Evolutionary conservation across 306 rosid genomes (phyloP).

Genomic region (Trifolium repens): DNA sequence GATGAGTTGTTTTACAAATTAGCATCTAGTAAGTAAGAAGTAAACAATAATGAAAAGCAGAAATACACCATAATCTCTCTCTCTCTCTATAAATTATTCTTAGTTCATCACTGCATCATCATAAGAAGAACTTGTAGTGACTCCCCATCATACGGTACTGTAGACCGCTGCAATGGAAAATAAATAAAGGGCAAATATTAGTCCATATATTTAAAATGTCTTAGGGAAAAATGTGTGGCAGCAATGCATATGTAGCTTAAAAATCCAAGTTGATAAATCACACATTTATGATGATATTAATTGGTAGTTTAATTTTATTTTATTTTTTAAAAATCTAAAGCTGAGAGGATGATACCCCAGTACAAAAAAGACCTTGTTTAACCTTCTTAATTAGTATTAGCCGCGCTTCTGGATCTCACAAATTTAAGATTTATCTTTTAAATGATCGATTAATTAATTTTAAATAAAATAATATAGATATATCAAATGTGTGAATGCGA

Average conservation of each 20-base stretch:
- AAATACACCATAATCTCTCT: background rate
- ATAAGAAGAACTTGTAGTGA: background rate
- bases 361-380: too few relatives aligned
- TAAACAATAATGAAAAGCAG: background rate
- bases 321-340: too few relatives aligned
- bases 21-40: background rate
- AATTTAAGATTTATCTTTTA: too few relatives aligned
- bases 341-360: too few relatives aligned
- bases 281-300: background rate
- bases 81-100: constrained; percentile 13
- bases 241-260: background rate
- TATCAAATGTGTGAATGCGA: too few relatives aligned
- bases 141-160: constrained; percentile 5
- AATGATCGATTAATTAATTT: too few relatives aligned
- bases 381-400: too few relatives aligned
- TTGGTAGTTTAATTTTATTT: too few relatives aligned
- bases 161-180: constrained; percentile 1
- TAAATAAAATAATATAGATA: too few relatives aligned
- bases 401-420: too few relatives aligned
- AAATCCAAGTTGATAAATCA: background rate
- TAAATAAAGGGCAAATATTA: background rate
- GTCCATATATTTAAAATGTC: background rate
- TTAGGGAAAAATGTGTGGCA: background rate
- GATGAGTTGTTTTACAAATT: background rate
- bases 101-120: background rate